Conservation (phyloP, 371 early-diverging fungal genomes). For the Cokeromyces recurvatus region DNA sequence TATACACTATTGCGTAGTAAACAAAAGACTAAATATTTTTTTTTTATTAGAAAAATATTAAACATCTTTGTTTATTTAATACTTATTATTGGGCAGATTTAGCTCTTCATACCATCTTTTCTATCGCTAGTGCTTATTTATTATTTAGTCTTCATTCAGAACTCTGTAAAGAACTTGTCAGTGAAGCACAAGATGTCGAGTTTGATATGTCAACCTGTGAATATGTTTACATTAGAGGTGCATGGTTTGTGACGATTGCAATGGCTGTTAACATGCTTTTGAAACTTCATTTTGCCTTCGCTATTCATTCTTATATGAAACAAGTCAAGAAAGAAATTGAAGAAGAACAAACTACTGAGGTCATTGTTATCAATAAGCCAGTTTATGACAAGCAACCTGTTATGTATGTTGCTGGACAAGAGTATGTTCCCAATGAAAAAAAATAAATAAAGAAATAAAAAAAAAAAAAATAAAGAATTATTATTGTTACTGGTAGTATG, state of each 20-base stretch:
- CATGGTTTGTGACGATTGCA: conserved; percentile 30
- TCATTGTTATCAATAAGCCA: conserved; percentile 10
- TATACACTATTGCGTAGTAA: neutral
- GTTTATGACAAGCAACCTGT: conserved; percentile 16
- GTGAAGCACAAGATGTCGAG: conserved; percentile 24
- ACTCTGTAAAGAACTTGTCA: conserved; percentile 32
- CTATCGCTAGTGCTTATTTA: conserved; percentile 30
- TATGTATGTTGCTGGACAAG: conserved; percentile 42
- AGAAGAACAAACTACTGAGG: conserved; percentile 5
- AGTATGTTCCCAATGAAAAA: conserved; percentile 39
- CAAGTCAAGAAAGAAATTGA: conserved; percentile 9
- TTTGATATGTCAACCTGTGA: conserved; percentile 39
- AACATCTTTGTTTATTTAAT: conserved; percentile 33
- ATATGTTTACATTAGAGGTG: conserved; percentile 21
- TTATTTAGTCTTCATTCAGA: conserved; percentile 31
- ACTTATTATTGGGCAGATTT: conserved; percentile 39
- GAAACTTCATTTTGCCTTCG: conserved; percentile 45
- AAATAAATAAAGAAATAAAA: conserved; percentile 6
- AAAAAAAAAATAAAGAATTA: no score
- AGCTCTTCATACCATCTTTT: conserved; percentile 35
- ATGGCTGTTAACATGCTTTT: conserved; percentile 37
- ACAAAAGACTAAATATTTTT: neutral
- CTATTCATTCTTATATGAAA: conserved; percentile 32
- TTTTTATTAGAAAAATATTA: conserved; percentile 32
- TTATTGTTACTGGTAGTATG: no score